Base-by-base conservation (phyloP, 768 basidiomycete genomes). In the Erythrobasidium yunnanense region DNA sequence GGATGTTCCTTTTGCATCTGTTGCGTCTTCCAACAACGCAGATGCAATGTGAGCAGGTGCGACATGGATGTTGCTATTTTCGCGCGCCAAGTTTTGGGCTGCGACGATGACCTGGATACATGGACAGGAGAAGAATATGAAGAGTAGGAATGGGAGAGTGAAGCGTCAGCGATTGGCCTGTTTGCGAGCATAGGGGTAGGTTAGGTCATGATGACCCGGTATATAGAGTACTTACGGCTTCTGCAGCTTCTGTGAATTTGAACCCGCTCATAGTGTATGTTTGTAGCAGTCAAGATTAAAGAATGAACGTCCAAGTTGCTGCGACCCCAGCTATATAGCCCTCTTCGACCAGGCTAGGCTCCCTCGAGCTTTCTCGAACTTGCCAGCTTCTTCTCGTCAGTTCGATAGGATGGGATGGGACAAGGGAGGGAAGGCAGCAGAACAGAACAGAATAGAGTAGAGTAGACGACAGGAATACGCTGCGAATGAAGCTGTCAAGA, bases 21-120 rank as follows among this genome's bases (percentile, higher is more conserved):
- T 50, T 34, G 66, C 32, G 13, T 73, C 88, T 65, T 88, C 86
- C 68, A 93, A 80, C 45, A 97, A 81, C 2, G 83, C 85, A 42
- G 83, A 85, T 0, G 85, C 88, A 13, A 97, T 75, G 76, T 97
- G 93, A 0, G 81, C 84, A 25, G 93, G 92, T 0, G 70, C 34
- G 35, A 69, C 47, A 17, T 47, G 33, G 4, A 63, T 47, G 55
- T 71, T 68, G 5, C 29, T 22, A 27, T 68, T 69, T 23, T 66
- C 68, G 17, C 50, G 4, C 22, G 68, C 68, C 5, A 69, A 22
- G 15, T 7, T 17, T 20, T 50, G 38, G 27, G 56, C 56, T 23
- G 27, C 35, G n/a, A 8, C 27, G 29, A 38, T 66, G 33, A 45
- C 54, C 15, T 57, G 54, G 29, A n/a, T 15, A 55, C n/a, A 8